These are phyloP conservation scores for Phytophthora crassamura DNA, from an alignment of 352 stramenopile genomes.

Conservation along the genomic window DNA sequence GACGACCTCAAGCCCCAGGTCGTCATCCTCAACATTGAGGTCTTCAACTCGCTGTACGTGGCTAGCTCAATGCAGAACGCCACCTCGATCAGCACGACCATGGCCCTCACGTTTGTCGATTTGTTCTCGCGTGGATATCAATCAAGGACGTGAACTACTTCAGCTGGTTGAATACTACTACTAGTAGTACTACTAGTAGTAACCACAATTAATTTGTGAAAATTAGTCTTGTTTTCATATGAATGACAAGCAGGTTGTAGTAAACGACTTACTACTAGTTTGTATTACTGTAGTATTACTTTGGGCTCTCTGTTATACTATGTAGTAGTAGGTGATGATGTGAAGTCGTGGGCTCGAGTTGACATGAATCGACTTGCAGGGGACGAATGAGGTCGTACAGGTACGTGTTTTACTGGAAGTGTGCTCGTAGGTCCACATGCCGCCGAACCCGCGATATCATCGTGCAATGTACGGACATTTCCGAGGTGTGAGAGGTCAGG, in stretches of 20 bases:
- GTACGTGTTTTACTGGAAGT: slow-evolving; percentile 15
- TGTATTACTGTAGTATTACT: neutral
- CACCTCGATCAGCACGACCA: slow-evolving; percentile 37
- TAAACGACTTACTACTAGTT: too few species aligned
- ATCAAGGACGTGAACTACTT: slow-evolving; percentile 40
- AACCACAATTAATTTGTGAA: neutral
- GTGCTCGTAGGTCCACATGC: neutral
- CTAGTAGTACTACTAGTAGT: neutral
- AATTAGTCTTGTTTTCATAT: too few species aligned
- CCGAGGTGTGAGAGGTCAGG: slow-evolving; percentile 8
- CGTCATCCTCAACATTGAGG: slow-evolving; percentile 61
- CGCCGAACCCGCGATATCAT: neutral
- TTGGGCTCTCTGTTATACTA: neutral
- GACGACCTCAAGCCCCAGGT: slow-evolving; percentile 49
- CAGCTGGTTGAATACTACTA: slow-evolving; percentile 15
- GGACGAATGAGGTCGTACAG: slow-evolving; percentile 58
- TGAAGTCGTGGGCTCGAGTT: slow-evolving; percentile 32
- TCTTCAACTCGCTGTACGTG: slow-evolving; percentile 63
- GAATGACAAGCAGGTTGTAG: too few species aligned
- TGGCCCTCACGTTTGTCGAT: slow-evolving; percentile 43
- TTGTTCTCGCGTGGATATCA: slow-evolving; percentile 39
- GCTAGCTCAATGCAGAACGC: slow-evolving; percentile 53
- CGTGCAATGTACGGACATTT: neutral
- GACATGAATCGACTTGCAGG: slow-evolving; percentile 42
- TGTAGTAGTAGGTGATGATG: slow-evolving; percentile 31